phyloP scores from a whole-genome alignment of 1,284 basidiomycete genomes.

The Pascua guehoae region DNA sequence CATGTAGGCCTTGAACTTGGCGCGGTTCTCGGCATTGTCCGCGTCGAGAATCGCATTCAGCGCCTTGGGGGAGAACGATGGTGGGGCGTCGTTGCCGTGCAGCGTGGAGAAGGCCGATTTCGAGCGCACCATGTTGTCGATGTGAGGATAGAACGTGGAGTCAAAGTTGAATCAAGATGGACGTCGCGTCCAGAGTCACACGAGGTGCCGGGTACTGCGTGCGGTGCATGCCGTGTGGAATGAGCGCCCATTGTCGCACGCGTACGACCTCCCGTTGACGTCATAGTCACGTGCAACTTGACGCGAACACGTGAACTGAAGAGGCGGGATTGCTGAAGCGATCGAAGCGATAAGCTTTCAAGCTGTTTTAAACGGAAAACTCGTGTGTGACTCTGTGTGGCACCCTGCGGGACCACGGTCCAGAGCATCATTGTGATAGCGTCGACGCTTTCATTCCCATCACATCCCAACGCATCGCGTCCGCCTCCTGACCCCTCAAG shows the following conservation, averaged over 20 bases:
- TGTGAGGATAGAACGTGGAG: background rate
- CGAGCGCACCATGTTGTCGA: constrained; percentile 3
- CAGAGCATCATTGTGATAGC: no score
- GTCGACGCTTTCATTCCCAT: background rate
- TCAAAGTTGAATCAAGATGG: background rate
- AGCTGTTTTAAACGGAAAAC: no score
- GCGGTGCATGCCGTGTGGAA: background rate
- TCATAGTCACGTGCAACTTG: no score
- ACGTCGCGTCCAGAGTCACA: background rate
- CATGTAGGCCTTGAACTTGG: constrained; percentile 9
- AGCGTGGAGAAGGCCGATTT: constrained; percentile 4
- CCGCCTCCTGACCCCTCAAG: no score
- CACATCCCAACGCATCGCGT: background rate
- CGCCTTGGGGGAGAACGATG: constrained; percentile 5
- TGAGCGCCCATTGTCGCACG: background rate
- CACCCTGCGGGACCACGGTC: no score
- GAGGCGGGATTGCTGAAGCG: no score
- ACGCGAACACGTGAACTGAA: no score
- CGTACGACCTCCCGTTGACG: no score
- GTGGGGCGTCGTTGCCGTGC: constrained; percentile 5
- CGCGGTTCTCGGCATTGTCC: constrained; percentile 13
- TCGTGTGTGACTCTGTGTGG: no score
- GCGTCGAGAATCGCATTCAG: constrained; percentile 16
- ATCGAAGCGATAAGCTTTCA: no score
- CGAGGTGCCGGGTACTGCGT: background rate